Conservation (phyloP, 257 asterid genomes). For the Handroanthus guayacan region DNA sequence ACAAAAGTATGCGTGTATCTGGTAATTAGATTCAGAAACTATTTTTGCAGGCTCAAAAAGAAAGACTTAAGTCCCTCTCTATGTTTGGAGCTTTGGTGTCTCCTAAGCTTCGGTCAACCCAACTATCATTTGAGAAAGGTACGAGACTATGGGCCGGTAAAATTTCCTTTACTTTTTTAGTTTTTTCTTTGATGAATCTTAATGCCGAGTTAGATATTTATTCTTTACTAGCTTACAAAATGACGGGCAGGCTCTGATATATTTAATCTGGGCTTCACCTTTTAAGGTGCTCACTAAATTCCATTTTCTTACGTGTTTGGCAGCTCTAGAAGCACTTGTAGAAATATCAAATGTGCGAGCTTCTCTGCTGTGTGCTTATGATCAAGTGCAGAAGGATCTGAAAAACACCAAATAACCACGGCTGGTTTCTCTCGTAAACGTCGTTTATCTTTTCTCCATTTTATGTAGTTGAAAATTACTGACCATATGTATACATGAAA, state of each 20-base stretch:
- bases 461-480: slow-evolving; percentile 14
- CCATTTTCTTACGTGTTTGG: slow-evolving; percentile 24
- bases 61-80: slow-evolving; percentile 68
- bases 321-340: slow-evolving; percentile 79
- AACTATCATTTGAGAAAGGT: slow-evolving; percentile 91
- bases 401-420: slow-evolving; percentile 38
- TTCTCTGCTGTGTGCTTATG: slow-evolving; percentile 64
- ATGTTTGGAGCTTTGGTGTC: slow-evolving; percentile 87
- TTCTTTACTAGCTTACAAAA: not conserved
- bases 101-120: slow-evolving; percentile 94
- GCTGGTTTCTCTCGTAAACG: not conserved
- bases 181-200: not conserved
- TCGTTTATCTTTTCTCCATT: not conserved
- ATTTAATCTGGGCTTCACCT: not conserved
- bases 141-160: not conserved
- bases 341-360: slow-evolving; percentile 74
- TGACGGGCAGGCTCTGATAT: not conserved
- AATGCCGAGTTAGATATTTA: not conserved
- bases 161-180: not conserved
- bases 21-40: slow-evolving; percentile 16
- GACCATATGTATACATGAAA: not conserved
- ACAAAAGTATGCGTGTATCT: not conserved
- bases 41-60: slow-evolving; percentile 63
- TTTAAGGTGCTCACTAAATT: not conserved
- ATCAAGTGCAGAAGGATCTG: slow-evolving; percentile 60